Conservation (phyloP, 2,329 filamentous ascomycete species). For the Fulvia fulva region DNA sequence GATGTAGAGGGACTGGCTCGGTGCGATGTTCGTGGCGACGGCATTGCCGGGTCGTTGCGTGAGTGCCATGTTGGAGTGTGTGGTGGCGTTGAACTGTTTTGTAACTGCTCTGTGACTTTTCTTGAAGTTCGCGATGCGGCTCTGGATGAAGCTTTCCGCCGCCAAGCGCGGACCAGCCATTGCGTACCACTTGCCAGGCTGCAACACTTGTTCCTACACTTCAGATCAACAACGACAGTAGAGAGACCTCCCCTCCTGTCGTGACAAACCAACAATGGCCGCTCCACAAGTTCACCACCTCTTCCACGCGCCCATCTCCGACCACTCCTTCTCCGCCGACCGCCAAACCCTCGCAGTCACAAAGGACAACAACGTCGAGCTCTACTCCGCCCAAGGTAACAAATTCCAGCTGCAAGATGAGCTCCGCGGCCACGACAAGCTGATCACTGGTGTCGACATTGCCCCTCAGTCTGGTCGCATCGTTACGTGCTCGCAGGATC, state of each 20-base stretch:
- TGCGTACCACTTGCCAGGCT: constrained; percentile 5
- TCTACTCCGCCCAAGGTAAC: constrained; percentile 68
- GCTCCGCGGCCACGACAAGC: constrained; percentile 95
- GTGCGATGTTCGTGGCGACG: constrained; percentile 6
- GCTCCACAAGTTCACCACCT: constrained; percentile 90
- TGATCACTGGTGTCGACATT: constrained; percentile 92
- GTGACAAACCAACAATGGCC: constrained; percentile 57
- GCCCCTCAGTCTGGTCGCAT: constrained; percentile 86
- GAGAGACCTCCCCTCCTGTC: constrained; percentile 85
- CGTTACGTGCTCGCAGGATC: constrained; percentile 96
- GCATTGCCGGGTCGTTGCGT: constrained; percentile 11
- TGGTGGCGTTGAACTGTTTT: background rate
- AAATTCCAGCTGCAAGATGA: constrained; percentile 83
- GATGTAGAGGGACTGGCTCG: constrained; percentile 68
- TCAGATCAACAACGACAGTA: constrained; percentile 62
- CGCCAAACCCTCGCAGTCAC: constrained; percentile 83
- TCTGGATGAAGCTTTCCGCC: background rate
- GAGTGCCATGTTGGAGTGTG: background rate
- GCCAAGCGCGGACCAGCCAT: background rate
- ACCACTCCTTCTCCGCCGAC: constrained; percentile 97
- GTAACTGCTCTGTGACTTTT: background rate
- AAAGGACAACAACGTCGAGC: constrained; percentile 82
- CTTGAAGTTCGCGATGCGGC: background rate
- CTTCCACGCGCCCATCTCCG: constrained; percentile 92
- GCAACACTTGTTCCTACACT: constrained; percentile 1